Evolutionary conservation across 768 basidiomycete species (phyloP), one percentile per base, ranked within the genome.

Genomic region (Phylloporus scabripes): DNA sequence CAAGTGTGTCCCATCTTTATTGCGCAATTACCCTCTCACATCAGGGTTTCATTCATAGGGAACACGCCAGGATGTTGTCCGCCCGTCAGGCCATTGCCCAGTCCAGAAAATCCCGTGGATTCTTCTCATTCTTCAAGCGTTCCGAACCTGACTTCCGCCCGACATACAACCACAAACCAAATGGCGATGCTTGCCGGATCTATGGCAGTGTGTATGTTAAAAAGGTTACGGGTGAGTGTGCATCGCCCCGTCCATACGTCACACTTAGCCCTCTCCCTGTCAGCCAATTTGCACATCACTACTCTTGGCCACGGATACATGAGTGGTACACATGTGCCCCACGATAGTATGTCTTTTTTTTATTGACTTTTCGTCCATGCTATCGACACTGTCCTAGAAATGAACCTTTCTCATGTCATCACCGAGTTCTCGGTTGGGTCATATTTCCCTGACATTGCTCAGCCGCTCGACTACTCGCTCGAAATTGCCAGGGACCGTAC

Each of bases 361-460:
- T 29, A 7, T 34, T 39, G 26, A 50, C 39, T 17, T 44, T 36
- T 47, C 14, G 47, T 11, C 14, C 42, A 24, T 31, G 15, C 45
- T 34, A 3, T 50, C 18, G 24, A 42, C n/a, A 11, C 14, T 7
- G 26, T 33, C 9, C 12, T 51, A 95, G 92, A 84, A 57, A 93
- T 97, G 91, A 99, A 99, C 62, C 78, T 99, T 31, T 92, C 91
- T 3, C 95, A 98, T 72, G 83, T 96, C 54, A 93, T 98, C 61
- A 85, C 85, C 45, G 95, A 99, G 67, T 96, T 97, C 64, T 96
- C 93, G 0, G 98, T 98, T 55, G 95, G 95, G 1, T 89, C 93
- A 2, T 84, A 87, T 72, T 97, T 96, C 74, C 95, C 95, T 2
- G 87, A 92, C 38, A 98, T 99, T 43, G 79, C 82, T 1, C 95